These are phyloP conservation scores for Scytalidium lignicola DNA, from an alignment of 2,329 filamentous ascomycete species.

Conservation along the genomic window DNA sequence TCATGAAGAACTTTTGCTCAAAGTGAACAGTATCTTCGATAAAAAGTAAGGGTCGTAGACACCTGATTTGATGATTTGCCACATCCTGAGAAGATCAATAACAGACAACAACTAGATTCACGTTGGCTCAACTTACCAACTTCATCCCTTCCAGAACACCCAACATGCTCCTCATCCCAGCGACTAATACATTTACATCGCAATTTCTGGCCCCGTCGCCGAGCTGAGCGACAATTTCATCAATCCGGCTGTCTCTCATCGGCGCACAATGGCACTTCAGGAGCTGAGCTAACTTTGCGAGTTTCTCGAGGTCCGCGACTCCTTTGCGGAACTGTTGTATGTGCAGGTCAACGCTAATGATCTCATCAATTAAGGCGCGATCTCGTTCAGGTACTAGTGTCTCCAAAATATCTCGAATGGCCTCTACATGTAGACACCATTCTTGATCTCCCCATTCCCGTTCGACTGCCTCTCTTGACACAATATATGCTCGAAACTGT, in stretches of 20 bases:
- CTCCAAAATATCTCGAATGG: slow-evolving; percentile 68
- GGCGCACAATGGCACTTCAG: slow-evolving; percentile 93
- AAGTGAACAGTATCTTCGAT: slow-evolving; percentile 91
- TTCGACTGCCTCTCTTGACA: slow-evolving; percentile 45
- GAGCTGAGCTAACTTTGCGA: slow-evolving; percentile 74
- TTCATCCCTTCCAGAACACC: slow-evolving; percentile 94
- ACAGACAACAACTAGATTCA: slow-evolving; percentile 2
- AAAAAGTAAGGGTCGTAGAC: slow-evolving; percentile 68
- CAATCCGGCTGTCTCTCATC: slow-evolving; percentile 87
- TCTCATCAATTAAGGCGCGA: slow-evolving; percentile 73
- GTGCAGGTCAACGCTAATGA: slow-evolving; percentile 76
- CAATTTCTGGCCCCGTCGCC: slow-evolving; percentile 68
- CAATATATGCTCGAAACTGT: slow-evolving; percentile 49
- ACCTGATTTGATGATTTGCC: slow-evolving; percentile 93
- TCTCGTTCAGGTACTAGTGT: slow-evolving; percentile 84
- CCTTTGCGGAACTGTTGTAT: slow-evolving; percentile 91
- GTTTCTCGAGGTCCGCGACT: slow-evolving; percentile 77
- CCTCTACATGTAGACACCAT: slow-evolving; percentile 66
- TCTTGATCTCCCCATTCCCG: slow-evolving; percentile 42
- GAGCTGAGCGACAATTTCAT: slow-evolving; percentile 80
- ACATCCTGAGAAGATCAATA: slow-evolving; percentile 53
- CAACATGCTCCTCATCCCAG: slow-evolving; percentile 74
- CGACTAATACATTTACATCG: slow-evolving; percentile 66
- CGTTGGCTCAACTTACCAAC: slow-evolving; percentile 40
- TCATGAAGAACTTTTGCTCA: slow-evolving; percentile 79